These are phyloP conservation scores for Aureobasidium musti DNA, from an alignment of 2,329 filamentous ascomycete species.

Conservation along the genomic window DNA sequence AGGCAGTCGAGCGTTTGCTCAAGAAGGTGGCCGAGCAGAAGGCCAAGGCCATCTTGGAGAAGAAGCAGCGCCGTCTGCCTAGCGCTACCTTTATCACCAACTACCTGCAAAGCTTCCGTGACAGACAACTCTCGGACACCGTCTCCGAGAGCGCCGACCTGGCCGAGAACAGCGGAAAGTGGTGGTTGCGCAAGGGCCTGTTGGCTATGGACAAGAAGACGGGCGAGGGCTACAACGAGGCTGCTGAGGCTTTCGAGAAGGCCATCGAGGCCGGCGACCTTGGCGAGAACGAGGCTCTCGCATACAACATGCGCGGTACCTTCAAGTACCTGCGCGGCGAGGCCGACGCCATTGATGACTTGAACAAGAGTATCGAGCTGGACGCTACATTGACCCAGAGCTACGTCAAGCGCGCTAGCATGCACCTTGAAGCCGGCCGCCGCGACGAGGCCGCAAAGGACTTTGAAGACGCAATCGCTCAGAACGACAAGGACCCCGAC, in stretches of 20 bases:
- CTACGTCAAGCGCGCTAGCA: constrained; percentile 98
- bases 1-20: constrained; percentile 86
- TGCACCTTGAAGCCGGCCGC: constrained; percentile 89
- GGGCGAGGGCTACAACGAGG: constrained; percentile 87
- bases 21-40: constrained; percentile 97
- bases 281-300: constrained; percentile 81
- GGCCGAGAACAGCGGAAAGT: constrained; percentile 75
- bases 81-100: constrained; percentile 97
- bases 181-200: constrained; percentile 81
- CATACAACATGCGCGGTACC: constrained; percentile 94
- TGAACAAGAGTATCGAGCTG: constrained; percentile 90
- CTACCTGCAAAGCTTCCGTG: constrained; percentile 97
- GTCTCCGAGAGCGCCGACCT: constrained; percentile 81
- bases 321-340: constrained; percentile 92
- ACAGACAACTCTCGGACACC: constrained; percentile 74
- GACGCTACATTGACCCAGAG: constrained; percentile 88
- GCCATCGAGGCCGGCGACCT: constrained; percentile 80
- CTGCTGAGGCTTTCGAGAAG: constrained; percentile 80
- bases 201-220: constrained; percentile 82
- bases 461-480: constrained; percentile 79
- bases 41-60: constrained; percentile 81
- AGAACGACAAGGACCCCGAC: constrained; percentile 88
- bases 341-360: constrained; percentile 75
- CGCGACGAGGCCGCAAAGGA: constrained; percentile 84
- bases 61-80: constrained; percentile 81